These are phyloP conservation scores for Miscanthus lutarioriparius DNA, from an alignment of 176 grass and related monocot species.

Conservation along the genomic window DNA sequence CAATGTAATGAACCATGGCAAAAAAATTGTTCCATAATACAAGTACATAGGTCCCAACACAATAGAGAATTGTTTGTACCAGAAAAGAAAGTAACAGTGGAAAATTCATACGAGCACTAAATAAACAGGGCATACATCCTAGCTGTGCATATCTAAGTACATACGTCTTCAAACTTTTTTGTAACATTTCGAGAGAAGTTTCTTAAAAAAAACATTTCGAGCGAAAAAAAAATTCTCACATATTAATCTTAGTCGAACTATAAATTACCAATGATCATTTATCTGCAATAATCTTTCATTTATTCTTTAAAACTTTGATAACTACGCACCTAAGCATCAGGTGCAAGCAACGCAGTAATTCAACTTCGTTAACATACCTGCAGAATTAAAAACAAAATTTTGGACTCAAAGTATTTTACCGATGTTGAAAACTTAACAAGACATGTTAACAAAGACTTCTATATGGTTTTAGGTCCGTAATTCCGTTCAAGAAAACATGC, in stretches of 20 bases:
- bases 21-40: background rate
- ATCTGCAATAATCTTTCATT: background rate
- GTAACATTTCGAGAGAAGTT: background rate
- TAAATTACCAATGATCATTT: background rate
- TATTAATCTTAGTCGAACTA: background rate
- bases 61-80: slow-evolving; percentile 15
- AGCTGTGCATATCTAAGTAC: background rate
- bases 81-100: background rate
- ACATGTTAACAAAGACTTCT: slow-evolving; percentile 32
- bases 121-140: background rate
- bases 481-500: slow-evolving; percentile 47
- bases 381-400: slow-evolving; percentile 10
- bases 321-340: background rate
- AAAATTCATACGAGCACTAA: slow-evolving; percentile 22
- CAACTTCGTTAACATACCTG: background rate
- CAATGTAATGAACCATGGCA: slow-evolving; percentile 1
- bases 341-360: background rate
- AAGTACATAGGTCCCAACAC: slow-evolving; percentile 1
- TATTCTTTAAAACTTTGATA: slow-evolving; percentile 6
- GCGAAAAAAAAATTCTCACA: background rate
- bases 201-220: background rate
- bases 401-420: slow-evolving; percentile 56
- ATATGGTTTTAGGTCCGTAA: slow-evolving; percentile 35
- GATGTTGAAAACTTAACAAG: slow-evolving; percentile 40
- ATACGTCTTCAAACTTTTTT: background rate